A percentile compares a stretch with the other conserved stretches of the same genome.
phyloP scores from a whole-genome alignment of 345 rosid genomes.

The Salix purpurea region DNA sequence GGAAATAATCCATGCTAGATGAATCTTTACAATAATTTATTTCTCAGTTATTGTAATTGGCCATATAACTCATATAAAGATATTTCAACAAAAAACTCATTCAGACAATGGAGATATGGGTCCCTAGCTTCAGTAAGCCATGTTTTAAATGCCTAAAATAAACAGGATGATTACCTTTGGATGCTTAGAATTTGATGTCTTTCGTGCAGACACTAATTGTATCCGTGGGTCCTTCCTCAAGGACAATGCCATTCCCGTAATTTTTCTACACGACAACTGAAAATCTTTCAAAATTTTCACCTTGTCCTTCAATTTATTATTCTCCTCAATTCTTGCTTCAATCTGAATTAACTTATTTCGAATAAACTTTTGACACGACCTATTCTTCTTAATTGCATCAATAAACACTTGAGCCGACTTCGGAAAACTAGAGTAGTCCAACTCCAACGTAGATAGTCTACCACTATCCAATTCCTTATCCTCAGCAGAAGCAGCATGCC shows the following conservation, averaged over 20 bases:
- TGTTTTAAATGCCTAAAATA: neutral
- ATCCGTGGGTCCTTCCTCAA: slow-evolving; percentile 72
- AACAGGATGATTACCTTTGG: slow-evolving; percentile 42
- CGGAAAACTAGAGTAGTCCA: slow-evolving; percentile 50
- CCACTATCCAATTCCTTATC: slow-evolving; percentile 28
- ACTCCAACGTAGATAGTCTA: slow-evolving; percentile 26
- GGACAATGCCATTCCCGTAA: slow-evolving; percentile 57
- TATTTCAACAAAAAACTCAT: neutral
- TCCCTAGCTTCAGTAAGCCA: neutral
- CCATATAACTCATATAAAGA: neutral
- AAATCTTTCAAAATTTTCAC: slow-evolving; percentile 65
- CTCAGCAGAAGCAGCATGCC: slow-evolving; percentile 21
- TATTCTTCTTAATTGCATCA: slow-evolving; percentile 76
- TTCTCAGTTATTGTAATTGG: neutral
- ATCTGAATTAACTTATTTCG: slow-evolving; percentile 58
- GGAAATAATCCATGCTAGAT: neutral
- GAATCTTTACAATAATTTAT: neutral
- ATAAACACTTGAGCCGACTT: slow-evolving; percentile 61
- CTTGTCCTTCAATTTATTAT: slow-evolving; percentile 64
- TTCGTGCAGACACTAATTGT: slow-evolving; percentile 56
- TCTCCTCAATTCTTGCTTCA: slow-evolving; percentile 81
- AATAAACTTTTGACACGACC: slow-evolving; percentile 69
- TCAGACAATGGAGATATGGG: no score
- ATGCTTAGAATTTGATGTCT: slow-evolving; percentile 31
- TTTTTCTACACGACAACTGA: slow-evolving; percentile 63